Conservation (phyloP, 140 eudicot genomes). For the Ambrosia hybrid region DNA sequence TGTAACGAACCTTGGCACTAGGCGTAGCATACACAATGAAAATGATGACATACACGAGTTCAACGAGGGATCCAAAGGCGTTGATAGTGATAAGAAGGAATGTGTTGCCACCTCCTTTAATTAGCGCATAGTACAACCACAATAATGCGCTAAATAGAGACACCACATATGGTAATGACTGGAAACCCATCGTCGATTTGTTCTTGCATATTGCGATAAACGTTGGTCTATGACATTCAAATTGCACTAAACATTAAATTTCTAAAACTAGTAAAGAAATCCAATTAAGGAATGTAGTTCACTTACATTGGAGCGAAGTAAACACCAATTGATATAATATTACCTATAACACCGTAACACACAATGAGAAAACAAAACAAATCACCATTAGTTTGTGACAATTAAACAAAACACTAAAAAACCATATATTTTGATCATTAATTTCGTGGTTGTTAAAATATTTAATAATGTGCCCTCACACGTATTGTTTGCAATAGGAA, state of each 20-base stretch:
- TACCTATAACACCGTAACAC: conserved; percentile 39
- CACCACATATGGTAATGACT: conserved; percentile 52
- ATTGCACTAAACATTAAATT: not conserved
- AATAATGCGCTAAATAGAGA: conserved; percentile 45
- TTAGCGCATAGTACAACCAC: conserved; percentile 43
- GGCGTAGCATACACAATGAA: conserved; percentile 49
- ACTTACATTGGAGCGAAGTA: conserved; percentile 65
- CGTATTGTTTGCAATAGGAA: conserved; percentile 16
- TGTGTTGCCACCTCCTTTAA: conserved; percentile 34
- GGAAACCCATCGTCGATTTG: conserved; percentile 53
- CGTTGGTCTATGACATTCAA: conserved; percentile 42
- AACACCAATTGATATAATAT: conserved; percentile 50
- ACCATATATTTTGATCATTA: not conserved
- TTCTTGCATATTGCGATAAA: conserved; percentile 45
- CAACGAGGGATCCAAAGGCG: conserved; percentile 48
- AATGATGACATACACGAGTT: conserved; percentile 37
- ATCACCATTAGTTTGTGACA: not conserved
- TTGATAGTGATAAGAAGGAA: conserved; percentile 54
- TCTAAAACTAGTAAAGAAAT: not conserved
- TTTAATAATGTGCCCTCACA: conserved; percentile 7
- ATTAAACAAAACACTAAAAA: not conserved
- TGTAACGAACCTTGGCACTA: conserved; percentile 32
- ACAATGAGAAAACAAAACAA: conserved; percentile 1
- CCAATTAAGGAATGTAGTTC: not conserved
- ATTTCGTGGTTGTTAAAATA: not conserved